Evolutionary conservation across 768 basidiomycete genomes (phyloP), one percentile per base, ranked within the genome.

Genomic region (Kwoniella sp.): DNA sequence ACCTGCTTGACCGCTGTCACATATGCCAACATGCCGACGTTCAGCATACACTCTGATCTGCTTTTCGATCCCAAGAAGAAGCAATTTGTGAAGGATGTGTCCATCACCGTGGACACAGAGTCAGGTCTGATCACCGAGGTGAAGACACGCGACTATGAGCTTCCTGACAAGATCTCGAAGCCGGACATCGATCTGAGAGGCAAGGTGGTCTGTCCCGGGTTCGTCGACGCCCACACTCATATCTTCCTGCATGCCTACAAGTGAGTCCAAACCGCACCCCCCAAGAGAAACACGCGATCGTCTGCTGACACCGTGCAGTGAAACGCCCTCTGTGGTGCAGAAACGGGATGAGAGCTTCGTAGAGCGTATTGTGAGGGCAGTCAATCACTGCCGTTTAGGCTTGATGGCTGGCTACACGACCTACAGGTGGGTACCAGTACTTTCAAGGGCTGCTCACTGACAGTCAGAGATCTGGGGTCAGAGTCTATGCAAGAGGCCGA

Each of bases 321-420:
- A 71, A 34, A 59, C 66, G 8, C 63, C 70, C 4, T 67, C 70
- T n/a, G 29, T 71, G 23, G 55, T 54, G 26, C 70, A 71, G 28
- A 63, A 68, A 30, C 58, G 67, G 25, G 67, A 71, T 54, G 70
- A 71, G 31, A 62, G 58, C 34, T 48, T 68, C n/a, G 61, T 64
- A 7, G 67, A 72, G 52, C 48, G 70, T 8, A 66, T 67, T 4
- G 29, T 72, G 8, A 47, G 67, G 20, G 67, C 65, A n/a, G 54
- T 60, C 23, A 72, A 72, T 23, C 67, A 72, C 34, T 64, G 61
- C 54, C 58, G 67, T 17, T 4, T 61, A 8, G 70, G 55, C 37
- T 52, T 72, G 20, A 61, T 55, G 38, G 67, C 67, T 2, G 70
- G 70, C 17, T 72, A 66, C 47, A 72, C 70, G 13, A 72, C 70